Base-by-base conservation (phyloP, 2,329 filamentous ascomycete genomes). In the Botrytis fragariae region DNA sequence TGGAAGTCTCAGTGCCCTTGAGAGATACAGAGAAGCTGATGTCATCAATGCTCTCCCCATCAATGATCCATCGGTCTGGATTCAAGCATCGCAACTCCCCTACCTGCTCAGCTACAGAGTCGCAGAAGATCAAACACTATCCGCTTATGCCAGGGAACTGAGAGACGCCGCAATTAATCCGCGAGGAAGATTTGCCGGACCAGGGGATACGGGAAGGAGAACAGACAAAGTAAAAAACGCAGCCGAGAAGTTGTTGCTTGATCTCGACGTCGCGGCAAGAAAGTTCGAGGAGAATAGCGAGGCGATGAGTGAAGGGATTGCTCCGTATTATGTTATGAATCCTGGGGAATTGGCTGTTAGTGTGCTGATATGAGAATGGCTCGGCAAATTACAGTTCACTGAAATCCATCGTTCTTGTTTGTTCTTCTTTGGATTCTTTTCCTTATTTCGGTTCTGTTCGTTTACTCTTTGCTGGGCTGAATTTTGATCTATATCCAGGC, bases 71-170 rank as follows among this genome's bases (percentile, higher is more conserved):
- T 78, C 82, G 3, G 80, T 86, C 74, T 87, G 85, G 85, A 78
- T 87, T 8, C 79, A 87, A 1, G 79, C 83, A 0, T 81, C 82
- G 0, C 84, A 86, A 63, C 75, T 87, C 0, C 85, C 85, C 0
- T 83, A 83, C 78, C 79, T 87, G 1, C 80, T 86, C 14, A 85
- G 83, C 74, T 85, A 83, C 79, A 80, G 81, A 71, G 84, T 85
- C 8, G 81, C 80, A 0, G 78, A 82, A 29, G 81, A 84, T 32
- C 78, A 83, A 69, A 85, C 81, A 54, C 75, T 86, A 48, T 12
- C 35, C 7, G n/a, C 61, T 22, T 73, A 72, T n/a, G 72, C 72
- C 5, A 48, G 62, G 16, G 72, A 64, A 20, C 5, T 73, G 22
- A n/a, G 64, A 39, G 39, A 45, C 35, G 51, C 68, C 2, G 39